phyloP scores from a whole-genome alignment of 306 rosid species.

The Senna siamea region DNA sequence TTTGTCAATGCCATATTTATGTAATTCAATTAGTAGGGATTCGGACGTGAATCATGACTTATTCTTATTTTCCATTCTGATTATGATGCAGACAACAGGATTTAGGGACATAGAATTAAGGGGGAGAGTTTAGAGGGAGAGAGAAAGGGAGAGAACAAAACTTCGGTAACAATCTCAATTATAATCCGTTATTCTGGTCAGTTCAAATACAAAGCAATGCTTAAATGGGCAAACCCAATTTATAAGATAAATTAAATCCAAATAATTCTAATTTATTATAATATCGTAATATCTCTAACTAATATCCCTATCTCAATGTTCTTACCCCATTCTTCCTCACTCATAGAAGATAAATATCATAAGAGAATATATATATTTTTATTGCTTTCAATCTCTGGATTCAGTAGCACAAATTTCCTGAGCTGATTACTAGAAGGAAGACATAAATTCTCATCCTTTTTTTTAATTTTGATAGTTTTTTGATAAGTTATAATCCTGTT shows the following conservation, averaged over 20 bases:
- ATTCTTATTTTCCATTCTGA: background rate
- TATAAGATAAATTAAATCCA: background rate
- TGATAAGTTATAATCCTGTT: too few species aligned
- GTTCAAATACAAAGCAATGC: too few species aligned
- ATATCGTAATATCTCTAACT: too few species aligned
- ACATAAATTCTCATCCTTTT: too few species aligned
- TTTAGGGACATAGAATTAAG: background rate
- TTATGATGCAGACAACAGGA: background rate
- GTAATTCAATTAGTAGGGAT: slow-evolving; percentile 31
- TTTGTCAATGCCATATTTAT: slow-evolving; percentile 90
- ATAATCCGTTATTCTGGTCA: too few species aligned
- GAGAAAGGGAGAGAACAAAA: background rate
- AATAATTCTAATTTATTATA: too few species aligned
- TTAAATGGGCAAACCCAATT: too few species aligned
- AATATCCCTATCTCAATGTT: too few species aligned
- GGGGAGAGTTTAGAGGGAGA: background rate
- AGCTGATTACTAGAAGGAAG: too few species aligned
- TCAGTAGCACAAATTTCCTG: too few species aligned
- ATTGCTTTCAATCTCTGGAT: background rate
- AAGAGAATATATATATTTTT: background rate
- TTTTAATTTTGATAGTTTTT: too few species aligned
- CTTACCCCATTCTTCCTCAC: background rate
- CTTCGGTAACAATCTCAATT: background rate
- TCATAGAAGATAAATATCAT: too few species aligned
- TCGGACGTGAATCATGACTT: slow-evolving; percentile 36